A percentile compares a stretch with the other conserved stretches of the same genome.
Conservation (phyloP, 2,329 filamentous ascomycete genomes). For the Fusarium goolgardi region DNA sequence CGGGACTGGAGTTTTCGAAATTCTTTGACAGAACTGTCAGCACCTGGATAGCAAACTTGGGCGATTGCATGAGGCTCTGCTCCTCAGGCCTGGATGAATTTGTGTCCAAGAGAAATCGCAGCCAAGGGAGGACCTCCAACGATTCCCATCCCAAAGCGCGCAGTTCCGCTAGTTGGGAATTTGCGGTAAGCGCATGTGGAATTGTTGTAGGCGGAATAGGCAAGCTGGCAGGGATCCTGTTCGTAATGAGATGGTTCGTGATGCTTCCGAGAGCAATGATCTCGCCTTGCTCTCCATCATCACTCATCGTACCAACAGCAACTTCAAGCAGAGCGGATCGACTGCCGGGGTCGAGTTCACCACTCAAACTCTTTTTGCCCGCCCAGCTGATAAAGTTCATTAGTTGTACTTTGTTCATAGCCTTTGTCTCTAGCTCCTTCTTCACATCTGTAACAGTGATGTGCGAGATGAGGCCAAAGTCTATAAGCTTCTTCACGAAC, state of each 20-base stretch:
- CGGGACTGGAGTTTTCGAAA: conserved; percentile 82
- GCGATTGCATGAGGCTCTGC: conserved; percentile 76
- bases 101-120: conserved; percentile 81
- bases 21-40: conserved; percentile 86
- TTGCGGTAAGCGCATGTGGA: conserved; percentile 83
- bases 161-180: conserved; percentile 74
- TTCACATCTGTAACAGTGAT: conserved; percentile 90
- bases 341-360: conserved; percentile 76
- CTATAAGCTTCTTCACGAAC: conserved; percentile 83
- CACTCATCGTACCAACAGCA: conserved; percentile 76
- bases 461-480: conserved; percentile 87
- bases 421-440: conserved; percentile 82
- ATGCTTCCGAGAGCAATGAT: conserved; percentile 84
- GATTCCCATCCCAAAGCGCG: conserved; percentile 88
- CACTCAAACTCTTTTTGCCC: conserved; percentile 75
- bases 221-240: conserved; percentile 81
- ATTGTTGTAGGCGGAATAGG: conserved; percentile 86
- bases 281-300: conserved; percentile 70
- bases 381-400: conserved; percentile 88
- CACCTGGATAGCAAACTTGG: conserved; percentile 80
- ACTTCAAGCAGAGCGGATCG: conserved; percentile 80
- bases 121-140: conserved; percentile 86
- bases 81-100: conserved; percentile 68
- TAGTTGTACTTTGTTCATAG: conserved; percentile 82
- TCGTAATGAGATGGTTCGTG: conserved; percentile 77